Evolutionary conservation across 2,329 filamentous ascomycete species (phyloP).

Genomic region (Calonectria leucothoes): DNA sequence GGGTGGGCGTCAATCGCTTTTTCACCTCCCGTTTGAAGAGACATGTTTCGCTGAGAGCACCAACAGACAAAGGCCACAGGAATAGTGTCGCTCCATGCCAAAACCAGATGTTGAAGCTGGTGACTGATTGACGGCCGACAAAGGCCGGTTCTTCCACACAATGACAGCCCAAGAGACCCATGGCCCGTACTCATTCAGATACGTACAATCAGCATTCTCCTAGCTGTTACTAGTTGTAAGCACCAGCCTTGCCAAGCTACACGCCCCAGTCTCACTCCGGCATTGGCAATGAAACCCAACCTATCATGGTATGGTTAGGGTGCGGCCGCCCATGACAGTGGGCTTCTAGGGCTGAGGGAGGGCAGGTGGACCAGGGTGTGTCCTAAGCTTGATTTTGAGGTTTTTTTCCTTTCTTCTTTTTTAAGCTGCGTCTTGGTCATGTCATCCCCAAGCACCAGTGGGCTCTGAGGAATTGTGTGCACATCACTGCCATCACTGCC

Average conservation of each 20-base stretch:
- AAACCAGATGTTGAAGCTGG: not conserved
- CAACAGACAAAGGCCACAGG: not conserved
- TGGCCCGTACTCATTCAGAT: not conserved
- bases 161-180: not conserved
- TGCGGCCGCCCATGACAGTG: conserved; percentile 1
- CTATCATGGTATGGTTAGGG: not conserved
- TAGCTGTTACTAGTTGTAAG: conserved; percentile 13
- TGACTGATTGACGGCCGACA: not conserved
- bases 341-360: not conserved
- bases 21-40: not conserved
- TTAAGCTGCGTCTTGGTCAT: not conserved
- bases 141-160: not conserved
- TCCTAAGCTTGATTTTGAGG: conserved; percentile 3
- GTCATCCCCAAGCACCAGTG: not conserved
- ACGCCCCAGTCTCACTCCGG: conserved; percentile 1
- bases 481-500: not conserved
- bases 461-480: not conserved
- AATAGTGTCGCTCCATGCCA: not conserved
- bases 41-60: not conserved
- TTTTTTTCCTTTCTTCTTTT: not conserved
- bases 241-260: conserved; percentile 23
- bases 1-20: not conserved
- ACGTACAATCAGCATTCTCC: conserved; percentile 12
- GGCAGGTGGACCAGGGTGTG: not conserved
- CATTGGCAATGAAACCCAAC: conserved; percentile 9